Base-by-base conservation (phyloP, 306 rosid genomes). In the Trichosanthes truncata region DNA sequence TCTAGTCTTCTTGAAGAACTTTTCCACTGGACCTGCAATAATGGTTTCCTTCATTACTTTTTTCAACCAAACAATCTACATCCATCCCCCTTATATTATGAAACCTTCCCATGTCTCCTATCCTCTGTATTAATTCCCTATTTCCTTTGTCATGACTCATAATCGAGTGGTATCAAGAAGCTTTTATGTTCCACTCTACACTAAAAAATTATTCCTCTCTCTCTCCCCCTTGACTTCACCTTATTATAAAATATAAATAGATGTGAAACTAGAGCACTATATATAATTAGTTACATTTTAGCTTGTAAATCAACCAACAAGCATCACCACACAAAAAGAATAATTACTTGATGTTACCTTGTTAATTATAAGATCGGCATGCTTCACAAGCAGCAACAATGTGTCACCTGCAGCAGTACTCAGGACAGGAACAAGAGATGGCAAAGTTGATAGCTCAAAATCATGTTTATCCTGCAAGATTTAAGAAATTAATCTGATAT, bases 381-480 rank as follows among this genome's bases (percentile, higher is more conserved):
- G 97, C 91, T 93, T 96, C 80, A 93, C 85, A 85, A 96, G 94
- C 48, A 96, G 90, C 87, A 96, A 84, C 69, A 96, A 79, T 63
- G 98, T 91, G 65, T 96, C 99, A 57, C 99, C 97, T 38, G 85
- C 78, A 73, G 99, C 99, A 55, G 92, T 79, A 78, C 92, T 93
- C 81, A 96, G 84, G 83, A 89, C 97, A 59, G 99, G 98, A 85
- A 90, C 94, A 78, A 96, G 99, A 43, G 98, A 93, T 51, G 99
- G 98, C 48, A 96, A 92, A 21, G 99, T 93, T 57, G 93, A 91
- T 59, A 88, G 88, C 96, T 93, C 99, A 81, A 96, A 96, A 82
- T 96, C 99, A 85, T 83, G 83, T 90, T 89, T 93, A 75, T 93
- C 99, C 99, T 93, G 85, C 84, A 84, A 81, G 79, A 59, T 51